phyloP scores from a whole-genome alignment of 2,329 filamentous ascomycete species.

The Didymella keratinophila region DNA sequence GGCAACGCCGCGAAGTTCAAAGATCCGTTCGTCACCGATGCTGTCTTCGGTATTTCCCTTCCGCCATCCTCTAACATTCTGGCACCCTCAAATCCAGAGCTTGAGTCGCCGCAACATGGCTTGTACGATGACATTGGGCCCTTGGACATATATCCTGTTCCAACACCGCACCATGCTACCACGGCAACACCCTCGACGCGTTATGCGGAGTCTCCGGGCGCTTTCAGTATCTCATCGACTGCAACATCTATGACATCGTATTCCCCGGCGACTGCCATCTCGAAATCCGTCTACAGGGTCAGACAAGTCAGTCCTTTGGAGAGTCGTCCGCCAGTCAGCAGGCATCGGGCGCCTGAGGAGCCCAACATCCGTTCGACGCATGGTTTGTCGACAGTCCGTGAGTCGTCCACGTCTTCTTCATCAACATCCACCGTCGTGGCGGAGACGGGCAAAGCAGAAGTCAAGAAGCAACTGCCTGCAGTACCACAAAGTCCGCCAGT shows the following conservation, averaged over 20 bases:
- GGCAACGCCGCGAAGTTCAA: constrained; percentile 46
- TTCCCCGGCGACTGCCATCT: constrained; percentile 68
- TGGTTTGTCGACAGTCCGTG: constrained; percentile 70
- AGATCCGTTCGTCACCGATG: constrained; percentile 51
- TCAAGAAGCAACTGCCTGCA: constrained; percentile 35
- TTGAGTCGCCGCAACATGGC: constrained; percentile 34
- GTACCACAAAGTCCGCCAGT: constrained; percentile 63
- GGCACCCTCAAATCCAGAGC: constrained; percentile 36
- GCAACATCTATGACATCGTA: constrained; percentile 80
- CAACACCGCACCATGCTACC: constrained; percentile 70
- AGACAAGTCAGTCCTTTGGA: constrained; percentile 65
- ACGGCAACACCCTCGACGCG: constrained; percentile 78
- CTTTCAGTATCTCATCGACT: constrained; percentile 79
- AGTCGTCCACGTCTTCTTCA: constrained; percentile 75
- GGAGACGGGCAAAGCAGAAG: constrained; percentile 56
- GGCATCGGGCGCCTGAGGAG: constrained; percentile 64
- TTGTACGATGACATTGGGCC: constrained; percentile 60
- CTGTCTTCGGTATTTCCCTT: constrained; percentile 54
- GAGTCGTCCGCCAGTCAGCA: constrained; percentile 67
- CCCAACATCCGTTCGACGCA: constrained; percentile 59
- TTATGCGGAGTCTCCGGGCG: constrained; percentile 75
- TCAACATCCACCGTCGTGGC: constrained; percentile 73
- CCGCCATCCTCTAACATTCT: constrained; percentile 46
- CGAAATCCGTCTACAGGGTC: constrained; percentile 55
- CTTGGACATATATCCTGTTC: constrained; percentile 71